Conservation (phyloP, 805 yeast species). For the Starmera dryadoides region DNA sequence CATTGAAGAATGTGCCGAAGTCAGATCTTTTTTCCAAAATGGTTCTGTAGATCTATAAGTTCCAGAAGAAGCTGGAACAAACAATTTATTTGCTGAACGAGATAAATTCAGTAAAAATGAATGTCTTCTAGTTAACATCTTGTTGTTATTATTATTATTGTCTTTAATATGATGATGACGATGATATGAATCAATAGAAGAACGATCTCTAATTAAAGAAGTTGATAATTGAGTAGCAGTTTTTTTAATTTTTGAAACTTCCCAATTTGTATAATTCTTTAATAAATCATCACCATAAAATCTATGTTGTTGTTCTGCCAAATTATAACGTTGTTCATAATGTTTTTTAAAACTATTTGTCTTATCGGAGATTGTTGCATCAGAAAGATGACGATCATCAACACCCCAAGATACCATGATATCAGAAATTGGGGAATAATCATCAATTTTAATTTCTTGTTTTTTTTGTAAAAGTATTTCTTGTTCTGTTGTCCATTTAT, state of each 20-base stretch:
- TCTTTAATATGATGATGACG: neutral
- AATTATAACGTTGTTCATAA: neutral
- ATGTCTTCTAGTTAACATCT: constrained; percentile 10
- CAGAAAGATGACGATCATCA: constrained; percentile 16
- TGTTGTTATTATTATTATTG: neutral
- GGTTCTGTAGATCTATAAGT: constrained; percentile 10
- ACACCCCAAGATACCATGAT: constrained; percentile 27
- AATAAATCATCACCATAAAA: constrained; percentile 22
- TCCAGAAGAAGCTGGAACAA: no score
- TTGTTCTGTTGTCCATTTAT: constrained; percentile 21
- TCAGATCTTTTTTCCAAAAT: constrained; percentile 18
- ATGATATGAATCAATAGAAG: neutral
- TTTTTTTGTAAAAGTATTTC: constrained; percentile 11
- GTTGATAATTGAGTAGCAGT: constrained; percentile 18
- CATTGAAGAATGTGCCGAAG: constrained; percentile 19
- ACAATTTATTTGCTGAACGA: constrained; percentile 11
- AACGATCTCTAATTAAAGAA: constrained; percentile 12
- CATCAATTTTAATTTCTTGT: constrained; percentile 3
- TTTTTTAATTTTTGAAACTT: constrained; percentile 16
- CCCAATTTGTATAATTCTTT: constrained; percentile 13
- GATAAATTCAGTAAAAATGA: constrained; percentile 15
- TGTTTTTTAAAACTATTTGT: neutral
- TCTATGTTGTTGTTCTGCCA: constrained; percentile 2
- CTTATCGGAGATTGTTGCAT: neutral
- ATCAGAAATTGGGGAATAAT: constrained; percentile 11